Base-by-base conservation (phyloP, 345 rosid genomes). In the Draba incana region DNA sequence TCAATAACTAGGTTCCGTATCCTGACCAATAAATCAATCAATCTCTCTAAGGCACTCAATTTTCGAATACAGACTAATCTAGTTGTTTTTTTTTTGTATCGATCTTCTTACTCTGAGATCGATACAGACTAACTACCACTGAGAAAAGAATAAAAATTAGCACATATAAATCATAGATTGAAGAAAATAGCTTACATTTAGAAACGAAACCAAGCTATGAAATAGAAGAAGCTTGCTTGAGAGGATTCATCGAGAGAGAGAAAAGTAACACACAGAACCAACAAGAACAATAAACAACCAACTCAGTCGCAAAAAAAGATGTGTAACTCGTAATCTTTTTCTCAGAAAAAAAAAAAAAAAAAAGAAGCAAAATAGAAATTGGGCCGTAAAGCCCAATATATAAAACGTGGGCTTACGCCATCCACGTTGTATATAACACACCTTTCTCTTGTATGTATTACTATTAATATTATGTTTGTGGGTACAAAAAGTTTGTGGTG, bases 211-310 rank as follows among this genome's bases (percentile, higher is more conserved):
- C 5, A 53, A 67, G 62, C 43, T 51, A 4, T 2, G 54, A 24
- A 33, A 58, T 73, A 24, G 61, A 73, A 43, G 67, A 51, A 66
- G 62, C 33, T 73, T 37, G 50, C 25, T 37, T 12, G 13, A 42
- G 46, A 52, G 43, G 66, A 66, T 43, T 73, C 68, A 73, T 74
- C 43, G 62, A 59, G 45, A 49, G 46, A 63, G 57, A 38, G 20
- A 20, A 20, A 46, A 63, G 24, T 4, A 45, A 54, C 41, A 25
- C 31, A 25, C n/a, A 54, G 35, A 53, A 45, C 42, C 41, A 47
- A 55, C 63, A 47, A 37, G 50, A 45, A 71, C 8, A 33, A 33
- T 30, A 15, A 27, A 54, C 69, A 25, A 38, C 62, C 35, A 31
- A 35, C 54, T n/a, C n/a, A n/a, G n/a, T n/a, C n/a, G n/a, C n/a